Base-by-base conservation (phyloP, 2,329 filamentous ascomycete genomes). In the Ciborinia camelliae region DNA sequence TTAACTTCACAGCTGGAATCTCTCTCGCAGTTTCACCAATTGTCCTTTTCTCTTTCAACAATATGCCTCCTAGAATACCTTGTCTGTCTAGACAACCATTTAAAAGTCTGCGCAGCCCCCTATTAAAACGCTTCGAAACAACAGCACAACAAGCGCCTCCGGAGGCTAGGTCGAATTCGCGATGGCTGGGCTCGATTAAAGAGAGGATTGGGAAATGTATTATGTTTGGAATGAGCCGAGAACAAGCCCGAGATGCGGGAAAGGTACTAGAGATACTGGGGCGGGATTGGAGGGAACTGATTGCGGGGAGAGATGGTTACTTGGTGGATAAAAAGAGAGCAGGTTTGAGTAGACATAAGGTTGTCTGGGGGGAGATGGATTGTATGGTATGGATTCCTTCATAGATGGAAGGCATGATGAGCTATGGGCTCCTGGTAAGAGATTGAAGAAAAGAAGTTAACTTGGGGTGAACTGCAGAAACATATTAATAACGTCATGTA, bases 401-500 rank as follows among this genome's bases (percentile, higher is more conserved):
- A 68, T 54, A 64, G 45, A 28, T 20, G 4, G 32, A 57, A 39
- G 51, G 23, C 20, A n/a, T n/a, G 12, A 26, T 15, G 37, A 35
- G 2, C 1, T 26, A 26, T 35, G 9, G 10, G n/a, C 26, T 26
- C 6, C n/a, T 51, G 12, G 39, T 45, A 5, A 48, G 23, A 65
- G 26, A 20, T 51, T 15, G 20, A 41, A 10, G 23, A 26, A 37
- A 8, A 4, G 8, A 26, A 48, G 55, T 43, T 59, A 35, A 59
- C 12, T 26, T 20, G 4, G 20, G n/a, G 20, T 59, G n/a, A 1
- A 47, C 41, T 47, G 32, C 30, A 79, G 86, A 85, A 87, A 57
- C 92, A 97, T 76, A 89, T 97, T 57, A 97, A 96, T 75, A 96
- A 96, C 71, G 87, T 93, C 68, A 86, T 85, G 69, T 96, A 96